phyloP scores from a whole-genome alignment of 352 stramenopile genomes.

The Globisporangium canariense region DNA sequence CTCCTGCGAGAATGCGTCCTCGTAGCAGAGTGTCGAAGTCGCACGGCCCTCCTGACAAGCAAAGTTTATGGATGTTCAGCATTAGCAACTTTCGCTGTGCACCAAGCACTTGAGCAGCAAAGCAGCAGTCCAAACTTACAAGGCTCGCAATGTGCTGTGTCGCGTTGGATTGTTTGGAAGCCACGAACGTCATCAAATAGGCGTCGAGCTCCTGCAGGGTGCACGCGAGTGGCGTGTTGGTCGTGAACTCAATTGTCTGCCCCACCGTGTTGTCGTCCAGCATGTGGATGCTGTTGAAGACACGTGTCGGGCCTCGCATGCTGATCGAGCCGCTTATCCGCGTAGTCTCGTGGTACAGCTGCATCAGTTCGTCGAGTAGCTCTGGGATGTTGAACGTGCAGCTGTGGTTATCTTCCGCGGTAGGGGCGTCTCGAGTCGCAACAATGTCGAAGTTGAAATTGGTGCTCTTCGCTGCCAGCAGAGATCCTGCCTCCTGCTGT shows the following conservation, averaged over 20 bases:
- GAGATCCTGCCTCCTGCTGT: no score
- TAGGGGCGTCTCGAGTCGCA: no score
- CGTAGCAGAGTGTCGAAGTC: background rate
- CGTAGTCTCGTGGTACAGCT: background rate
- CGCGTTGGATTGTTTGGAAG: no score
- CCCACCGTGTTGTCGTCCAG: background rate
- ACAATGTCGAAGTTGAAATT: no score
- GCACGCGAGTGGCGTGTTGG: slow-evolving; percentile 3
- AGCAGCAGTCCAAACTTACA: background rate
- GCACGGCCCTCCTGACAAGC: no score
- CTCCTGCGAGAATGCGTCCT: background rate
- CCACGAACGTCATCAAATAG: background rate
- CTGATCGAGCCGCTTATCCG: background rate
- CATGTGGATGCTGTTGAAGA: background rate
- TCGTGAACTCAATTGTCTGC: slow-evolving; percentile 10
- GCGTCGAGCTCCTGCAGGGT: background rate
- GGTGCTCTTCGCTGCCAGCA: no score
- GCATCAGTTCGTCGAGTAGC: background rate
- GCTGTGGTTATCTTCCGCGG: no score
- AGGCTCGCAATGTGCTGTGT: background rate
- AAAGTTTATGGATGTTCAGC: no score
- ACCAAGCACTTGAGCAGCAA: background rate
- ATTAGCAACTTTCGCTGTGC: background rate
- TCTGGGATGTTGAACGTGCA: background rate
- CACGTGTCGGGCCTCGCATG: background rate